These are phyloP conservation scores for Geosmithia morbida DNA, from an alignment of 2,329 filamentous ascomycete genomes.

Conservation along the genomic window DNA sequence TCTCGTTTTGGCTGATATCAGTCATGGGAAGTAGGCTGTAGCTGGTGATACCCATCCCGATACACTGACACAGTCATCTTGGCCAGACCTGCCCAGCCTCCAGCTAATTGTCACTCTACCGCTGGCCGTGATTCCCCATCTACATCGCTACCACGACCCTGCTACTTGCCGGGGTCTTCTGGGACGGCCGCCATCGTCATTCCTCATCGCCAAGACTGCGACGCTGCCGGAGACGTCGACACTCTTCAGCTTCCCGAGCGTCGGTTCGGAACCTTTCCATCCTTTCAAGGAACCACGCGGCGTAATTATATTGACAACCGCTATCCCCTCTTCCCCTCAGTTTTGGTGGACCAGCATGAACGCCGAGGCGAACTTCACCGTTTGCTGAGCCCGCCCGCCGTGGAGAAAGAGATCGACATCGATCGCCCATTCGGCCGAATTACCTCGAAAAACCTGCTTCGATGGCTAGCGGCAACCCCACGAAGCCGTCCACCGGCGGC, in stretches of 20 bases:
- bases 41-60: no score
- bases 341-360: neutral
- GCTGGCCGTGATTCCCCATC: neutral
- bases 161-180: neutral
- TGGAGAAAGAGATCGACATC: neutral
- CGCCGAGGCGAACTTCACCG: neutral
- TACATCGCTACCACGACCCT: neutral
- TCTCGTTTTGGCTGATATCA: no score
- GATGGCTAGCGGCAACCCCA: slow-evolving; percentile 17
- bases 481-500: slow-evolving; percentile 8
- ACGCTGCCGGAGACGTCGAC: neutral
- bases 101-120: no score
- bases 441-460: neutral
- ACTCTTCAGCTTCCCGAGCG: neutral
- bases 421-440: neutral
- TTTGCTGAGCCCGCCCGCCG: neutral
- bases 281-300: no score
- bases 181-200: neutral
- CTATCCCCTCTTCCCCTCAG: neutral
- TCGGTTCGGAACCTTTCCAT: no score
- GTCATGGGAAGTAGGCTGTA: no score
- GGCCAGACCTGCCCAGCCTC: no score
- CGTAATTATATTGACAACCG: neutral
- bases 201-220: neutral
- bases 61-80: no score